Percentiles rank a stretch among this genome's conserved stretches.
Conservation (phyloP, 805 yeast species). For the Starmerella scarabaei region DNA sequence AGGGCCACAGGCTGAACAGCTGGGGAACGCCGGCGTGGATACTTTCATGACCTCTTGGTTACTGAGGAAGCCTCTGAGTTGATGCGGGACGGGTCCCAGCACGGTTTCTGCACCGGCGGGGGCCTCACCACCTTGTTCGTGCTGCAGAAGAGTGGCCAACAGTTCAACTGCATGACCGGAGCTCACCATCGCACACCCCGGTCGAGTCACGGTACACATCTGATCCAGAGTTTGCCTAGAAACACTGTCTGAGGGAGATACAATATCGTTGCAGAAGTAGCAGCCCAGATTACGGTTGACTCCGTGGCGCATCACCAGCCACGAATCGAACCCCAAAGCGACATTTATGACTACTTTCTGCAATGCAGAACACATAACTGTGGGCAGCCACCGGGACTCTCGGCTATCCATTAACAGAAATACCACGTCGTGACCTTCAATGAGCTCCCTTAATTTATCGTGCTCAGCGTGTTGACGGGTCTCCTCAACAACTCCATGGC, state of each 20-base stretch:
- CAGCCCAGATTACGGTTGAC: slow-evolving; percentile 56
- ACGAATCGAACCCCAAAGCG: slow-evolving; percentile 91
- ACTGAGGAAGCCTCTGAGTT: slow-evolving; percentile 73
- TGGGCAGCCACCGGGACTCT: slow-evolving; percentile 96
- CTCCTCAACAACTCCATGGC: slow-evolving; percentile 65
- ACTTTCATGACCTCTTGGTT: slow-evolving; percentile 51
- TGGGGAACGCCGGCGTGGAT: slow-evolving; percentile 55
- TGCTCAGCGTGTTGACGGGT: slow-evolving; percentile 38
- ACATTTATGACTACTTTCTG: slow-evolving; percentile 74
- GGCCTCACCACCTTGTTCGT: slow-evolving; percentile 39
- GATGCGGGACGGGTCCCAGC: slow-evolving; percentile 75
- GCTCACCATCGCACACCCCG: slow-evolving; percentile 87
- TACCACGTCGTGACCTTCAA: slow-evolving; percentile 58
- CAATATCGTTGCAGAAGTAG: slow-evolving; percentile 90
- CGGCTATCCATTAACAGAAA: slow-evolving; percentile 86
- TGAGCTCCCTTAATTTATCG: slow-evolving; percentile 38
- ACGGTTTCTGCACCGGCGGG: slow-evolving; percentile 31
- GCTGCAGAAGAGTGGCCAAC: slow-evolving; percentile 60
- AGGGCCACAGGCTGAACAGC: slow-evolving; percentile 79
- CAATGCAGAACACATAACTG: slow-evolving; percentile 57
- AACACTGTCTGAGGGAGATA: slow-evolving; percentile 84
- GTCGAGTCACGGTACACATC: slow-evolving; percentile 97
- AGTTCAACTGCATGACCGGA: slow-evolving; percentile 78
- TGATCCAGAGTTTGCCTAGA: slow-evolving; percentile 84
- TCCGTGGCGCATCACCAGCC: slow-evolving; percentile 90